Conservation (phyloP, 768 basidiomycete species). For the Russula lepida region DNA sequence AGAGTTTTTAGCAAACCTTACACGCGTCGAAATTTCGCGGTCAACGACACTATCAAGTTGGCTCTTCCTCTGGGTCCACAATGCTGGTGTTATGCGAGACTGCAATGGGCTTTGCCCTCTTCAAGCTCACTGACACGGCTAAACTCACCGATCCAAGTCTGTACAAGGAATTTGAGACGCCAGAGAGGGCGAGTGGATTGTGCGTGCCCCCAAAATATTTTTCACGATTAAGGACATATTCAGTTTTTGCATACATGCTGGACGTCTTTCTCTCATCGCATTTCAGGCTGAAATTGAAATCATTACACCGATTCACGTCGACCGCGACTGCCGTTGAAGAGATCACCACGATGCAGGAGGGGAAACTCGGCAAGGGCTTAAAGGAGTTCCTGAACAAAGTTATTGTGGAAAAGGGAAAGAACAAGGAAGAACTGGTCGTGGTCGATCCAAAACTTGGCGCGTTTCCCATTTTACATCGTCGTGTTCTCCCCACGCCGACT, state of each 20-base stretch:
- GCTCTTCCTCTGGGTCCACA: no score
- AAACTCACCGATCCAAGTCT: slow-evolving; percentile 82
- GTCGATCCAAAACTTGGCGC: slow-evolving; percentile 85
- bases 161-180: slow-evolving; percentile 88
- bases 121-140: slow-evolving; percentile 86
- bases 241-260: slow-evolving; percentile 6
- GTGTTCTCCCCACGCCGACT: background rate
- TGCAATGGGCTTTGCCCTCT: slow-evolving; percentile 92
- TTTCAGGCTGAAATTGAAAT: slow-evolving; percentile 82
- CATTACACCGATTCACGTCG: slow-evolving; percentile 92
- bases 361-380: slow-evolving; percentile 86
- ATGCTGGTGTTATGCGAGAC: slow-evolving; percentile 98
- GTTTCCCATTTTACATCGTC: slow-evolving; percentile 23
- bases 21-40: no score
- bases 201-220: slow-evolving; percentile 37
- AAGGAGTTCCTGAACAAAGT: slow-evolving; percentile 89
- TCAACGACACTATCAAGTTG: no score
- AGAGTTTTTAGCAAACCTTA: no score
- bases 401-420: slow-evolving; percentile 82
- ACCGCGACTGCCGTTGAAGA: slow-evolving; percentile 97
- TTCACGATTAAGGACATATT: background rate
- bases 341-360: slow-evolving; percentile 83
- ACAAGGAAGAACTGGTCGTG: slow-evolving; percentile 77
- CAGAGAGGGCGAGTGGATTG: slow-evolving; percentile 89
- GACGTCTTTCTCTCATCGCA: background rate